These are phyloP conservation scores for Lactarius vividus DNA, from an alignment of 768 basidiomycete genomes.

Conservation along the genomic window DNA sequence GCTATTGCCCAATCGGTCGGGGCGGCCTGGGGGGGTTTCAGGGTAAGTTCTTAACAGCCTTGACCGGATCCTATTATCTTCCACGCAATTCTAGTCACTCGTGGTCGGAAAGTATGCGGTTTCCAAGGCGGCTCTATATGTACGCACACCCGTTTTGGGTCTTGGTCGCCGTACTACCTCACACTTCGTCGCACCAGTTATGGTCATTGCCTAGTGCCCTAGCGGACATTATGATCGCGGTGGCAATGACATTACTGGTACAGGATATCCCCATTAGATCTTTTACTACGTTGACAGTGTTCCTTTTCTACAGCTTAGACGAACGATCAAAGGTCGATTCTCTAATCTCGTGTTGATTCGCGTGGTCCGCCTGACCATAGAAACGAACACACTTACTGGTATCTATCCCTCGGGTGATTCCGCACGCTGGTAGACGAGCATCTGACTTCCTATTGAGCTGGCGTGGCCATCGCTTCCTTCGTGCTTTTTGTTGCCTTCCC, in stretches of 20 bases:
- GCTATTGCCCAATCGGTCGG: not conserved
- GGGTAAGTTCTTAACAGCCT: not conserved
- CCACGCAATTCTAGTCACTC: not conserved
- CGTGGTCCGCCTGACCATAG: conserved; percentile 29
- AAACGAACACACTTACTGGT: conserved; percentile 29
- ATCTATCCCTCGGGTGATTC: not conserved
- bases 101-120: not conserved
- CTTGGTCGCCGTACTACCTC: not conserved
- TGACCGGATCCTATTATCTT: not conserved
- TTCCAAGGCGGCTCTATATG: not conserved
- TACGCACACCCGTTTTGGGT: not conserved
- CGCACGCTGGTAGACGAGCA: too few species aligned
- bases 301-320: not conserved
- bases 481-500: conserved; percentile 10
- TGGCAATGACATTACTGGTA: not conserved
- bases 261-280: not conserved
- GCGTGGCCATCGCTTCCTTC: conserved; percentile 9
- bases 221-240: conserved; percentile 7
- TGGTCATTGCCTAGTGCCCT: conserved; percentile 1
- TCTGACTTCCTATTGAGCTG: conserved; percentile 11
- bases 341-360: not conserved
- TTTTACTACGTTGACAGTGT: not conserved
- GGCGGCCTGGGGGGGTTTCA: conserved; percentile 3
- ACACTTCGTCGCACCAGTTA: not conserved
- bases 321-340: not conserved